Evolutionary conservation across 768 basidiomycete species (phyloP), one percentile per base, ranked within the genome.

Genomic region (Phlebiopsis gigantea): DNA sequence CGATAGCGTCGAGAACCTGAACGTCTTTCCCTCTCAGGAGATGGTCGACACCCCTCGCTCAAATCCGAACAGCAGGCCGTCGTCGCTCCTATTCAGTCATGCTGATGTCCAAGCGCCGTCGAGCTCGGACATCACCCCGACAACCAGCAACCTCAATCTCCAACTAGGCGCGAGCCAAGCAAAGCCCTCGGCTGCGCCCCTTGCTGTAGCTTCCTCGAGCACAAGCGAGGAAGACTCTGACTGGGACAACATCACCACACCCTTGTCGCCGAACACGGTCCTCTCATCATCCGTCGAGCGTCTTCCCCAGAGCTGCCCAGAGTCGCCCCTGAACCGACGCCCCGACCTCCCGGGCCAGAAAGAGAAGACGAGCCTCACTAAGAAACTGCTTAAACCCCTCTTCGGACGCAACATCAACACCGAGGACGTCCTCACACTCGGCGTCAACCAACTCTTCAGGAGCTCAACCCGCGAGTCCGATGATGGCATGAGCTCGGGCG

Each of bases 341-440:
- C 22, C 29, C 28, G 50, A 54, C 19, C 54, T 58, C 34, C 55
- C 51, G 17, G n/a, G n/a, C n/a, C n/a, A n/a, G n/a, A 41, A 31
- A 19, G 44, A 41, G 34, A 61, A 61, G 28, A 46, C 58, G 57
- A 24, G 52, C 22, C 30, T 46, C 44, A 45, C 70, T 25, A 72
- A 72, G 66, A 72, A 71, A 58, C 65, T 75, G 39, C 61, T 73
- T 48, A 69, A 65, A 54, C 73, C 72, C n/a, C 60, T 69, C 43
- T 60, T 66, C 51, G 52, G 66, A 61, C 55, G 57, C 61, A 7
- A 42, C 55, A 42, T 57, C 53, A 25, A 53, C 14, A 60, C 61
- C 21, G 73, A 73, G 31, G 69, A 73, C 34, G 51, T 71, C 15
- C 57, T 71, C 21, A 62, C 69, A 8, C 56, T 70, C 17, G 65